phyloP scores from a whole-genome alignment of 768 basidiomycete species.

The Boletus eberwhitei region DNA sequence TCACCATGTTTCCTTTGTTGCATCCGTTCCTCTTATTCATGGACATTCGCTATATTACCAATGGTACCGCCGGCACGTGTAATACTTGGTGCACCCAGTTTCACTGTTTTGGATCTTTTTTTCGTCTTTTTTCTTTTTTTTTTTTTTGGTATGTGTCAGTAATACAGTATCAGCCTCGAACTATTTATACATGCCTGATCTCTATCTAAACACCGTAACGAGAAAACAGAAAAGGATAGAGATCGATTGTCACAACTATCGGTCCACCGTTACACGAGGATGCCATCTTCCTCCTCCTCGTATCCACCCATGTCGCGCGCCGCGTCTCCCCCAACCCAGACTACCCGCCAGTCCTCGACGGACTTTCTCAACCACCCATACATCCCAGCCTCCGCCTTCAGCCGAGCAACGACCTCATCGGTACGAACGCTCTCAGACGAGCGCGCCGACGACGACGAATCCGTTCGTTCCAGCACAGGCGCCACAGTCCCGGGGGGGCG shows the following conservation, averaged over 20 bases:
- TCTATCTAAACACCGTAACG: background rate
- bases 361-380: slow-evolving; percentile 82
- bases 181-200: slow-evolving; percentile 18
- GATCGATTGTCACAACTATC: background rate
- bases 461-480: slow-evolving; percentile 40
- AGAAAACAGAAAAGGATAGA: background rate
- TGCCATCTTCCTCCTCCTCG: slow-evolving; percentile 30
- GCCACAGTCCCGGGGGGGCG: slow-evolving; percentile 22
- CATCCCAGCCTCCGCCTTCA: slow-evolving; percentile 58
- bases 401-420: slow-evolving; percentile 43
- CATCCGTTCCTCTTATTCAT: slow-evolving; percentile 16
- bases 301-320: slow-evolving; percentile 27
- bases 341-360: slow-evolving; percentile 70
- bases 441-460: slow-evolving; percentile 40
- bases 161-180: slow-evolving; percentile 16
- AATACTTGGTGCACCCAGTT: slow-evolving; percentile 22
- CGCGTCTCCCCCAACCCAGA: slow-evolving; percentile 72
- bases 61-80: slow-evolving; percentile 25
- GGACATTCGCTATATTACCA: slow-evolving; percentile 25
- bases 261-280: slow-evolving; percentile 22
- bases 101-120: slow-evolving; percentile 19
- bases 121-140: background rate
- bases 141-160: slow-evolving; percentile 16
- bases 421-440: slow-evolving; percentile 54
- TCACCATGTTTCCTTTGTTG: slow-evolving; percentile 12